phyloP scores from a whole-genome alignment of 2,329 filamentous ascomycete genomes.

The Endocalyx cinctus region DNA sequence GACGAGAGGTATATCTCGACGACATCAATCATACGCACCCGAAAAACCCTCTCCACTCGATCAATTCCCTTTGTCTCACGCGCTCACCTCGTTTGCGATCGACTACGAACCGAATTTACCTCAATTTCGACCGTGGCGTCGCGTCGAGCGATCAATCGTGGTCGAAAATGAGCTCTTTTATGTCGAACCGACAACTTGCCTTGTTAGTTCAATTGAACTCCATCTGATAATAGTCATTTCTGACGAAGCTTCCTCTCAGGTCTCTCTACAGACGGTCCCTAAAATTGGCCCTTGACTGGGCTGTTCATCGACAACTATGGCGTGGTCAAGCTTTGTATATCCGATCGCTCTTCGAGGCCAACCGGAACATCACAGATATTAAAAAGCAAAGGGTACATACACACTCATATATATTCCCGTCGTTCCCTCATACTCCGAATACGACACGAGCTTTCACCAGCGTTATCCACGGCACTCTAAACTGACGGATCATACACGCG shows the following conservation, averaged over 20 bases:
- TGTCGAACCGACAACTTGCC: conserved; percentile 45
- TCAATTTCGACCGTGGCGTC: too few relatives aligned
- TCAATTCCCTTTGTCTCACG: too few relatives aligned
- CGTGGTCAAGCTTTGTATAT: conserved; percentile 95
- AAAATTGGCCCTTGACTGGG: conserved; percentile 93
- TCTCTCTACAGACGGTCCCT: conserved; percentile 87
- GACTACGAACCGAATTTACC: conserved; percentile 12
- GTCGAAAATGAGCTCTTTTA: too few relatives aligned
- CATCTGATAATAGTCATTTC: conserved; percentile 1
- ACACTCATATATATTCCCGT: conserved; percentile 1
- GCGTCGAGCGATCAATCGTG: too few relatives aligned
- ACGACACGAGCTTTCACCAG: too few relatives aligned
- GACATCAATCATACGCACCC: too few relatives aligned
- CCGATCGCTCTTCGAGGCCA: conserved; percentile 89
- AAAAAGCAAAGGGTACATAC: conserved; percentile 72
- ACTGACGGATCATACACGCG: too few relatives aligned
- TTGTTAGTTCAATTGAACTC: conserved; percentile 36
- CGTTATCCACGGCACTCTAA: too few relatives aligned
- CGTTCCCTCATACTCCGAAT: too few relatives aligned
- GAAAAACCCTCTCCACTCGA: too few relatives aligned
- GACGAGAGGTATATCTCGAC: too few relatives aligned
- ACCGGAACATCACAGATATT: conserved; percentile 77
- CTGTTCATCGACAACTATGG: conserved; percentile 89
- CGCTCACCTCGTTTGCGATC: too few relatives aligned
- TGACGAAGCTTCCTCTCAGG: conserved; percentile 31